Base-by-base conservation (phyloP, 2,329 filamentous ascomycete species). In the Aspergillus fischeri region DNA sequence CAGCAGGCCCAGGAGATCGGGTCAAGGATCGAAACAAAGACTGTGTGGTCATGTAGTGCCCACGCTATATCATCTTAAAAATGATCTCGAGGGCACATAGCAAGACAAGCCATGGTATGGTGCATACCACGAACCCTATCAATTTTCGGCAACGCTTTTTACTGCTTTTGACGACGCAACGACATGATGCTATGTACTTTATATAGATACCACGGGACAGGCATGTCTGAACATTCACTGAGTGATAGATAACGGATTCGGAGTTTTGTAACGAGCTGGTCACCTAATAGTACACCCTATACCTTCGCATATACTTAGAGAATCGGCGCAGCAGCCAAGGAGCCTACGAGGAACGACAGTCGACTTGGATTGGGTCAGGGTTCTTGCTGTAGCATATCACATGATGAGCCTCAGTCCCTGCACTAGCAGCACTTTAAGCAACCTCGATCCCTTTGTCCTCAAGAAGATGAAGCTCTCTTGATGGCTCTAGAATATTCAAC, bases 41-140 rank as follows among this genome's bases (percentile, higher is more conserved):
- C 53, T 78, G 76, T 58, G 66, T 75, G 52, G 66, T 78, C 54
- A 78, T 78, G 76, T 78, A 64, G 71, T 27, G 21, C 14, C 17
- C 9, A 21, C 24, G 25, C 21, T 47, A 44, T n/a, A 10, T 21
- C 11, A 4, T 24, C 10, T 20, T 10, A 45, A 8, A 24, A 44
- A 10, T 9, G 20, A 11, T 38, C 32, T 6, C 14, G 32, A 38
- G 14, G 5, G 6, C 32, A 7, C 14, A 38, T 17, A 38, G 14
- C 32, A 14, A 7, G 32, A n/a, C 32, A 38, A 38, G 32, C 2
- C 32, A 17, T 14, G 11, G 32, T 38, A 14, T 35, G 14, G 32
- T 38, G 11, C 32, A 17, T 38, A 32, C 6, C 32, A 38, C 14
- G 32, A 6, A 8, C 32, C 5, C 2, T 17, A 38, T 38, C 32